A percentile compares a stretch with the other conserved stretches of the same genome.
These are phyloP conservation scores for Paraurostyla sp. DNA, from an alignment of 73 alveolate genomes.

Conservation along the genomic window DNA sequence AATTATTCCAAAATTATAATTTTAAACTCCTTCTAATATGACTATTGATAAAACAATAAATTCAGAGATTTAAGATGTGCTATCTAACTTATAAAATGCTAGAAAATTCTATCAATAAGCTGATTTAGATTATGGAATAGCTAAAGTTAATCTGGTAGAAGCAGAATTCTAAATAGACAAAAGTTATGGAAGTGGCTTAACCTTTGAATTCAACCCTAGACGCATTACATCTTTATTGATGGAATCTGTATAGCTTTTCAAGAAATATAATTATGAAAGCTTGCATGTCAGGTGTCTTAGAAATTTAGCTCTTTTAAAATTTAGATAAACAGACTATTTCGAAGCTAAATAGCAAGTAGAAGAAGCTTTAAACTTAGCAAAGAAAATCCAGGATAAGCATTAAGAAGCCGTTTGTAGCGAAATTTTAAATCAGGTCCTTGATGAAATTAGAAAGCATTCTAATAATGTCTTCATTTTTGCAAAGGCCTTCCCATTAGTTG, in stretches of 20 bases:
- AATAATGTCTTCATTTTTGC: conserved; percentile 66
- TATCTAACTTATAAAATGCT: conserved; percentile 3
- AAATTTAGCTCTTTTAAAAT: conserved; percentile 24
- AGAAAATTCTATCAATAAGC: conserved; percentile 34
- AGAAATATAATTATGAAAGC: conserved; percentile 5
- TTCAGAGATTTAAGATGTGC: conserved; percentile 1
- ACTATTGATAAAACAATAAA: neutral
- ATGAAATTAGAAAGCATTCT: conserved; percentile 48
- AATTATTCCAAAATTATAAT: neutral
- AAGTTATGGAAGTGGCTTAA: conserved; percentile 39
- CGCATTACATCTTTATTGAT: neutral
- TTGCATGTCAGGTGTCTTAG: conserved; percentile 15
- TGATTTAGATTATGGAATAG: conserved; percentile 26
- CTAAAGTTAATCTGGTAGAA: conserved; percentile 44
- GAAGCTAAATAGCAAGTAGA: conserved; percentile 60
- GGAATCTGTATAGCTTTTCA: conserved; percentile 8
- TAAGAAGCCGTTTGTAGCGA: conserved; percentile 43
- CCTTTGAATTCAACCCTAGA: conserved; percentile 24
- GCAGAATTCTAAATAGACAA: conserved; percentile 51
- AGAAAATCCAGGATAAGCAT: conserved; percentile 33
- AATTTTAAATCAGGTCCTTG: conserved; percentile 53
- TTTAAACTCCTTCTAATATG: neutral
- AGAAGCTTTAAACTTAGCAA: conserved; percentile 33
- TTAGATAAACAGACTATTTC: neutral
- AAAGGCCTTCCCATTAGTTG: conserved; percentile 74